These are phyloP conservation scores for Brettanomyces custersianus DNA, from an alignment of 805 yeast species.

Conservation along the genomic window DNA sequence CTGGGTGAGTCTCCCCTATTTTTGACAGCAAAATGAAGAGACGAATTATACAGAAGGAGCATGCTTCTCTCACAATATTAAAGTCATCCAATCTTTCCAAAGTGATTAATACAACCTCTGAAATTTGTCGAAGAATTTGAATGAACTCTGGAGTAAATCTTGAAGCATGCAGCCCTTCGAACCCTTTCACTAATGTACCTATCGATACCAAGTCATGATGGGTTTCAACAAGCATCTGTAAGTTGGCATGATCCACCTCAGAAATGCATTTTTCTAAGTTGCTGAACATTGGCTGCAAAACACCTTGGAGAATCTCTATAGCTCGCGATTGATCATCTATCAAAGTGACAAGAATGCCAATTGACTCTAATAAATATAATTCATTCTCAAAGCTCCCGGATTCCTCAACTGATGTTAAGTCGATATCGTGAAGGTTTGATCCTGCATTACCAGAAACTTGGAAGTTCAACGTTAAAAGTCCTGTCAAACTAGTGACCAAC, in stretches of 20 bases:
- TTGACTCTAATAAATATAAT: conserved; percentile 73
- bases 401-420: conserved; percentile 38
- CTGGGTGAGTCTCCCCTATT: conserved; percentile 19
- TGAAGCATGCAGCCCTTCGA: conserved; percentile 33
- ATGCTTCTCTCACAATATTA: conserved; percentile 72
- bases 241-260: conserved; percentile 19
- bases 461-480: conserved; percentile 56
- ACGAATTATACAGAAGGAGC: conserved; percentile 81
- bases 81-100: conserved; percentile 62
- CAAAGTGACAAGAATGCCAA: conserved; percentile 64
- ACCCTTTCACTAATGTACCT: conserved; percentile 85
- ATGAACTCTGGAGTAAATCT: conserved; percentile 26
- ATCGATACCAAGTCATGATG: conserved; percentile 85
- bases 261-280: conserved; percentile 59
- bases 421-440: conserved; percentile 16
- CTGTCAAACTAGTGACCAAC: conserved; percentile 51
- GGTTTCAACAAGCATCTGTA: conserved; percentile 52
- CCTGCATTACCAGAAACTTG: conserved; percentile 26
- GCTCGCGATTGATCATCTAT: conserved; percentile 35
- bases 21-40: conserved; percentile 65
- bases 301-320: conserved; percentile 46
- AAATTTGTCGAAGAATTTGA: conserved; percentile 28
- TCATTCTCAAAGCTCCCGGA: conserved; percentile 66
- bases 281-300: conserved; percentile 68
- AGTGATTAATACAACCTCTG: conserved; percentile 78